phyloP scores from a whole-genome alignment of 352 stramenopile species.

The Phytophthora pinifolia region DNA sequence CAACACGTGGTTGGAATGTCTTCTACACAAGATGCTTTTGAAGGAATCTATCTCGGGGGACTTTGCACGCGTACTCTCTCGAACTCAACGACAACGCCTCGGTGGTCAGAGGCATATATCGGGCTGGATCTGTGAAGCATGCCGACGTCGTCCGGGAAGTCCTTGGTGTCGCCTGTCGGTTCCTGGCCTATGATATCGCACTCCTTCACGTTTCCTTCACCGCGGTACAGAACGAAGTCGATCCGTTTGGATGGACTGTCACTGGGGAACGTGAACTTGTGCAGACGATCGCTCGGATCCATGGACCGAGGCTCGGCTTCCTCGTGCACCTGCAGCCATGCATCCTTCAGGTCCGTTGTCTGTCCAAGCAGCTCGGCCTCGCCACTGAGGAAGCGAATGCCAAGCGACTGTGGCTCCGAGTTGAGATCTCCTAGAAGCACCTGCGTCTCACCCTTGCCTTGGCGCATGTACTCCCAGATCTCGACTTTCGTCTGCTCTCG shows the following conservation, averaged over 20 bases:
- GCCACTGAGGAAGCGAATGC: conserved; percentile 79
- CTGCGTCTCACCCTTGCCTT: conserved; percentile 61
- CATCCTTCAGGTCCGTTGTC: conserved; percentile 74
- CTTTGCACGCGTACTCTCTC: conserved; percentile 10
- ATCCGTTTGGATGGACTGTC: conserved; percentile 88
- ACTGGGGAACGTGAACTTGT: conserved; percentile 85
- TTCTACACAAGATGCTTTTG: neutral
- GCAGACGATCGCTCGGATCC: conserved; percentile 38
- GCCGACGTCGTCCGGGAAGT: conserved; percentile 58
- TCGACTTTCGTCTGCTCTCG: conserved; percentile 79
- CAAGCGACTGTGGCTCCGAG: conserved; percentile 79
- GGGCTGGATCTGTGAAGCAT: conserved; percentile 80
- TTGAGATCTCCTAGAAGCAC: conserved; percentile 87
- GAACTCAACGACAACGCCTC: conserved; percentile 77
- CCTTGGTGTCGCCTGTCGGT: conserved; percentile 63
- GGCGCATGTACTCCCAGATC: conserved; percentile 80
- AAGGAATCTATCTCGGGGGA: neutral
- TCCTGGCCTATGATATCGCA: conserved; percentile 78
- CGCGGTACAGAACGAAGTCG: conserved; percentile 79
- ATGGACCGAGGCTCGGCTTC: conserved; percentile 63
- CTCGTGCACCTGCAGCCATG: conserved; percentile 62
- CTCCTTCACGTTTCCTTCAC: conserved; percentile 60
- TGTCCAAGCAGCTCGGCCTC: conserved; percentile 48
- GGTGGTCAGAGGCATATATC: conserved; percentile 87
- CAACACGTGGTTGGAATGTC: conserved; percentile 4